Base-by-base conservation (phyloP, 2,329 filamentous ascomycete genomes). In the Apiospora aurea region DNA sequence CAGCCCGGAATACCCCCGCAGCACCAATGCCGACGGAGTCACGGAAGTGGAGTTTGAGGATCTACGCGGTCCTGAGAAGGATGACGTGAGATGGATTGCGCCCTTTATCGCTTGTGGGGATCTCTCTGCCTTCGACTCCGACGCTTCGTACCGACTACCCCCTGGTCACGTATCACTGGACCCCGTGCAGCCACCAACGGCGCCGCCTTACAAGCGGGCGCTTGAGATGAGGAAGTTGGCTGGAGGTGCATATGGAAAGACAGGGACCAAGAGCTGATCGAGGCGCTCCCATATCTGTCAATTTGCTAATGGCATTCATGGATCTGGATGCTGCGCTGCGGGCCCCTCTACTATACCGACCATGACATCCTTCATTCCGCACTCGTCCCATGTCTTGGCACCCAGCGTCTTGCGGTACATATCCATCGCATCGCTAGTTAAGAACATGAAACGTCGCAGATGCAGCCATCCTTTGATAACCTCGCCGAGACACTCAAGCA, bases 101-200 rank as follows among this genome's bases (percentile, higher is more conserved):
- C 95, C 96, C 0, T 99, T 99, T 80, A 89, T 99, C 78, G 95
- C 96, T n/a, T 99, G 96, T 81, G 96, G 96, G 66, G 96, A 99
- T 82, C 87, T 99, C 70, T 97, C 95, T 34, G 92, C 94, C 14
- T 99, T 95, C 84, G 96, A 99, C 84, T 95, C 96, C 0, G 96
- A 99, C 85, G 96, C 96, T 4, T 96, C 95, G 5, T 98, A 98
- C 82, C 90, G 93, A 76, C 86, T 99, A 24, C 95, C 96, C 0
- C 93, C 95, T 73, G 93, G 95, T 75, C 90, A 97, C 79, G 89
- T 97, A 70, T 95, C 93, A 76, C 87, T 98, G 68, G 95, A 98
- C 80, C 96, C 96, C 0, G 90, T 99, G 44, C 96, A 98, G 81
- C 96, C 96, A 41, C 96, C 96, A 0, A 99, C 96, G 47, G 96